A percentile compares a stretch with the other conserved stretches of the same genome.
Evolutionary conservation across 179 eudicot species (phyloP).

Genomic region (Heliamphora pulchella): DNA sequence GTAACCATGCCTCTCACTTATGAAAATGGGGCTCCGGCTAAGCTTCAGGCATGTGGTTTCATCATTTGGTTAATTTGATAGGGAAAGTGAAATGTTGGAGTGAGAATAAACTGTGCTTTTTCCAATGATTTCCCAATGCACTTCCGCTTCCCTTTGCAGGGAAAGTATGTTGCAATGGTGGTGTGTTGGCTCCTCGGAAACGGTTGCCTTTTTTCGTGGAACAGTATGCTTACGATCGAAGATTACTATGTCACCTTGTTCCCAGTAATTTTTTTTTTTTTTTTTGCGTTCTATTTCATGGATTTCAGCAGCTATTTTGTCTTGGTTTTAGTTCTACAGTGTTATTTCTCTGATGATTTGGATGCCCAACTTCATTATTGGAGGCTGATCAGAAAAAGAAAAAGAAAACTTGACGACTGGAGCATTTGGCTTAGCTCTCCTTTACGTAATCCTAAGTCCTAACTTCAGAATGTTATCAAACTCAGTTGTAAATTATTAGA

Average conservation of each 20-base stretch:
- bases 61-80: not conserved
- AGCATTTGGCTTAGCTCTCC: not conserved
- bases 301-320: not conserved
- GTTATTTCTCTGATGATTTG: not conserved
- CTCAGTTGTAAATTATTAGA: not conserved
- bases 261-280: conserved; percentile 27
- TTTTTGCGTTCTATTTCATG: not conserved
- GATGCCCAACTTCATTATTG: not conserved
- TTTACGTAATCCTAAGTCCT: not conserved
- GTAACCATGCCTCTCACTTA: not conserved
- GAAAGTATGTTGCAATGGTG: conserved; percentile 29
- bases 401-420: no score
- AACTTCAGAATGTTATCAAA: not conserved
- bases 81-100: not conserved
- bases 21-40: not conserved
- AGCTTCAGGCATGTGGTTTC: conserved; percentile 4
- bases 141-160: conserved; percentile 21
- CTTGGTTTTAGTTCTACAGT: not conserved
- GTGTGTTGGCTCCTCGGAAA: conserved; percentile 49
- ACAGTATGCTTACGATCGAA: conserved; percentile 46
- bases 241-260: conserved; percentile 39
- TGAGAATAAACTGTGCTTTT: not conserved
- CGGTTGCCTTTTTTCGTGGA: conserved; percentile 48
- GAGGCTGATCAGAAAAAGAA: no score
- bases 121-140: no score